Base-by-base conservation (phyloP, 2,329 filamentous ascomycete species). In the Colletotrichum sp. region DNA sequence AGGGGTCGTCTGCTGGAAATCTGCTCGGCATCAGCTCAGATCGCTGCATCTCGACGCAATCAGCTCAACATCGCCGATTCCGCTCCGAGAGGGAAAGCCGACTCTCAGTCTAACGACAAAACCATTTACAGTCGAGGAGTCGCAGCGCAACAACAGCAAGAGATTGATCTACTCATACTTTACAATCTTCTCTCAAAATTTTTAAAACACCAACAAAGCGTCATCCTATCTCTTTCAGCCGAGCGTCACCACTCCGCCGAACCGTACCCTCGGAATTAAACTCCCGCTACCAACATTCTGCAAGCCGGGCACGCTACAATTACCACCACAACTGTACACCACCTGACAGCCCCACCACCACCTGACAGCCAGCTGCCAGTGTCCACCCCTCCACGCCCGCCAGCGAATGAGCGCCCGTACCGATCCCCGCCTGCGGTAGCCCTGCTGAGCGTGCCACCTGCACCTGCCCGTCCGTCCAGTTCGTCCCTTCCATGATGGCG, bases 401-500 rank as follows among this genome's bases (percentile, higher is more conserved):
- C 68, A 36, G 48, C 74, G 75, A 72, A 72, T 72, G 67, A 77
- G 67, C 60, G 64, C 34, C 68, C 67, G 55, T 36, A 65, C 66
- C 67, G 64, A 61, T 59, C 68, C 63, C 75, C 75, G 64, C 72
- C 75, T 26, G 64, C 60, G 68, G 72, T 64, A 72, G 43, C 72
- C 72, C 72, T 66, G 64, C 21, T 57, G 28, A 30, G 55, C 26
- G 55, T 59, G 32, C 43, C 43, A 52, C 43, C 43, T 52, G 43
- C 43, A 52, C 43, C n/a, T 52, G 43, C 43, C 43, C 43, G 43
- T 52, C 60, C 48, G 64, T 72, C 55, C 24, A 30, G 70, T 73
- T 72, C 69, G 68, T 76, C 61, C 66, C 65, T 76, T 74, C 68
- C 75, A 77, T 60, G 67, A 78, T 78, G 76, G 59, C 74, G 43